A percentile compares a stretch with the other conserved stretches of the same genome.
phyloP scores from a whole-genome alignment of 2,329 filamentous ascomycete genomes.

The Claviceps pazoutovae region DNA sequence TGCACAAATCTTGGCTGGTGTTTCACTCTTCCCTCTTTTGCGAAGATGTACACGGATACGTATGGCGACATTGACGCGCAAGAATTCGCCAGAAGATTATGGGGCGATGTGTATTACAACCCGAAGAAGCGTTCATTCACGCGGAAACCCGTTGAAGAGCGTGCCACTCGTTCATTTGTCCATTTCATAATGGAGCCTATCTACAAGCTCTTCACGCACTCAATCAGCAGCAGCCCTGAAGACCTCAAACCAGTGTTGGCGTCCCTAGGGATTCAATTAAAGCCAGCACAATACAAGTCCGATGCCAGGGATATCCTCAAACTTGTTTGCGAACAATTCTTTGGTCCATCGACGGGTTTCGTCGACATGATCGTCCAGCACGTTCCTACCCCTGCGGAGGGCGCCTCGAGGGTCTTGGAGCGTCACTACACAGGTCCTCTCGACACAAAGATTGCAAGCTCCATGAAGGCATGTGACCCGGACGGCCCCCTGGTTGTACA shows the following conservation, averaged over 20 bases:
- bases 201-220: slow-evolving; percentile 94
- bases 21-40: slow-evolving; percentile 86
- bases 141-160: slow-evolving; percentile 68
- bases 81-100: slow-evolving; percentile 75
- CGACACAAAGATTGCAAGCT: slow-evolving; percentile 64
- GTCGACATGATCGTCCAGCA: slow-evolving; percentile 92
- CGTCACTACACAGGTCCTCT: slow-evolving; percentile 84
- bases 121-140: slow-evolving; percentile 82
- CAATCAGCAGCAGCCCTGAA: slow-evolving; percentile 77
- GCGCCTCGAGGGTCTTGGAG: slow-evolving; percentile 62
- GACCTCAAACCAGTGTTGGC: slow-evolving; percentile 69
- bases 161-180: slow-evolving; percentile 74
- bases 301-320: slow-evolving; percentile 83
- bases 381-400: slow-evolving; percentile 72
- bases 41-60: slow-evolving; percentile 87
- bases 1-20: slow-evolving; percentile 93
- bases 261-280: slow-evolving; percentile 69
- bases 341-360: slow-evolving; percentile 76
- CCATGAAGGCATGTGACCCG: slow-evolving; percentile 72
- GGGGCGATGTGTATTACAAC: slow-evolving; percentile 97
- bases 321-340: slow-evolving; percentile 88
- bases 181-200: slow-evolving; percentile 92
- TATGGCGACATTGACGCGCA: slow-evolving; percentile 69
- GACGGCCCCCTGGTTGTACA: slow-evolving; percentile 88
- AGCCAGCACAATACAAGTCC: slow-evolving; percentile 81